A percentile compares a stretch with the other conserved stretches of the same genome.
These are phyloP conservation scores for Exophiala xenobiotica DNA, from an alignment of 2,329 filamentous ascomycete species.

Conservation along the genomic window DNA sequence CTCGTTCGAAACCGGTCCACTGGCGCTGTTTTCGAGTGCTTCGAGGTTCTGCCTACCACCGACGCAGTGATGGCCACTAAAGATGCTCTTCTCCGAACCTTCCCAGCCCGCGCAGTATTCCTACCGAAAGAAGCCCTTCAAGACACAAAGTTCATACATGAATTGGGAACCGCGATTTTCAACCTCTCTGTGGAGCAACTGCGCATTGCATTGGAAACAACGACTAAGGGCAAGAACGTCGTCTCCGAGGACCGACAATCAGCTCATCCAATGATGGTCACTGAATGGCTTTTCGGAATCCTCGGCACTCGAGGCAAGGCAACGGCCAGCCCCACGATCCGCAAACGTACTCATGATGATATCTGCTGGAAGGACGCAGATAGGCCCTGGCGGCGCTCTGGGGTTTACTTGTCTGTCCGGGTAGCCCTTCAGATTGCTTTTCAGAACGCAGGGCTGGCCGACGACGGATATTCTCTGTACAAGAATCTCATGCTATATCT, in stretches of 20 bases:
- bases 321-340: slow-evolving; percentile 36
- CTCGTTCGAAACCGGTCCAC: slow-evolving; percentile 37
- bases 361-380: slow-evolving; percentile 43
- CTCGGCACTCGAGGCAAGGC: slow-evolving; percentile 42
- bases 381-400: slow-evolving; percentile 52
- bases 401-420: slow-evolving; percentile 57
- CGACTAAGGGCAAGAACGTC: slow-evolving; percentile 40
- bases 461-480: slow-evolving; percentile 38
- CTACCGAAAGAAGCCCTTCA: slow-evolving; percentile 32
- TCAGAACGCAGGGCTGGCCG: slow-evolving; percentile 18
- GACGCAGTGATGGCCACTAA: slow-evolving; percentile 37
- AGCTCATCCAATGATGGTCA: slow-evolving; percentile 51
- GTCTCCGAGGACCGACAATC: slow-evolving; percentile 51
- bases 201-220: slow-evolving; percentile 37
- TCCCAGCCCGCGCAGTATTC: slow-evolving; percentile 44
- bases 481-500: slow-evolving; percentile 55
- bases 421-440: slow-evolving; percentile 48
- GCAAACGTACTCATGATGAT: slow-evolving; percentile 57
- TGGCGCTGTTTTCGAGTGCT: slow-evolving; percentile 41
- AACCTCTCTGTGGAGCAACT: slow-evolving; percentile 40
- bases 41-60: slow-evolving; percentile 49
- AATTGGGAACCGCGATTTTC: slow-evolving; percentile 36
- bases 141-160: slow-evolving; percentile 30
- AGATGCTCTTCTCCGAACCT: slow-evolving; percentile 45
- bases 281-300: slow-evolving; percentile 50